Conservation (phyloP, 192 early-diverging fungal species). For the Chytriomyces confervae region DNA sequence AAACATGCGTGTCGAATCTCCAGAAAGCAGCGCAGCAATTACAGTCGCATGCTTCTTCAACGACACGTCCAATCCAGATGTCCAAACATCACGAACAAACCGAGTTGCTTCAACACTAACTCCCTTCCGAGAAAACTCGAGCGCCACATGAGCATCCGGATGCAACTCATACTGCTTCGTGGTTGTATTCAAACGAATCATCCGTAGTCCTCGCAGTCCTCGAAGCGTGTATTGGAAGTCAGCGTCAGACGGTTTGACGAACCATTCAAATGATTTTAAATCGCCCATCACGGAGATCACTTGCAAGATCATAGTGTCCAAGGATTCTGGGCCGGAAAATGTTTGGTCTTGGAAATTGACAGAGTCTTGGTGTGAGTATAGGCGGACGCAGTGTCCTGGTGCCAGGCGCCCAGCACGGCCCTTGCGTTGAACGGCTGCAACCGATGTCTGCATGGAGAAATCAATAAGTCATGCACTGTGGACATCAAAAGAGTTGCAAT, state of each 20-base stretch:
- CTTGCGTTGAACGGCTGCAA: conserved; percentile 86
- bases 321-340: conserved; percentile 3
- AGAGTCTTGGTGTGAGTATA: conserved; percentile 78
- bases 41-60: conserved; percentile 1
- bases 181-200: not conserved
- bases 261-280: conserved; percentile 28
- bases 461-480: not conserved
- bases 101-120: not conserved
- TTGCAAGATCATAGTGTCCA: conserved; percentile 24
- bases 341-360: conserved; percentile 83
- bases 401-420: conserved; percentile 94
- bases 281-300: conserved; percentile 26
- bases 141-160: conserved; percentile 10
- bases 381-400: conserved; percentile 84
- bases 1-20: not conserved
- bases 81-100: conserved; percentile 24
- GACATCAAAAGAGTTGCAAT: no score
- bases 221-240: conserved; percentile 14
- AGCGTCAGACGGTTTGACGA: conserved; percentile 7
- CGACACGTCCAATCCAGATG: not conserved
- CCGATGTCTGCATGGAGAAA: conserved; percentile 64
- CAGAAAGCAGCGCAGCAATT: conserved; percentile 28
- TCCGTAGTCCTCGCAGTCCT: not conserved
- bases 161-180: not conserved
- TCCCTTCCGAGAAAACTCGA: conserved; percentile 12